Conservation (phyloP, 257 asterid species). For the Ophiorrhiza pumila region DNA sequence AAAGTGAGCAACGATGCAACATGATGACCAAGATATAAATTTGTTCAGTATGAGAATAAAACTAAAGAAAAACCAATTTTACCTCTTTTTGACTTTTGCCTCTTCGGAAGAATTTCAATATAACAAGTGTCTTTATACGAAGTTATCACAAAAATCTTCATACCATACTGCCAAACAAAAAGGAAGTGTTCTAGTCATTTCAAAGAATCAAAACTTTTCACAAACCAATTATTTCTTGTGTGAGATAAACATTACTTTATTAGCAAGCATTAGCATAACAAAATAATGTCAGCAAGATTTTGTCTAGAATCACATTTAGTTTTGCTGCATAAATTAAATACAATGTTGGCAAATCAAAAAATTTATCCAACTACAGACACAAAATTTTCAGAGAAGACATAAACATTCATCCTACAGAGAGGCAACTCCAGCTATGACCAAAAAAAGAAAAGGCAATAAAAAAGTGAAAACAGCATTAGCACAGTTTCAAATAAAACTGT, state of each 20-base stretch:
- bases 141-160: constrained; percentile 75
- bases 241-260: neutral
- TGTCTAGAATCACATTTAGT: neutral
- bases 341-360: neutral
- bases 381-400: neutral
- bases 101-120: constrained; percentile 89
- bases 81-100: constrained; percentile 86
- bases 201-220: constrained; percentile 3
- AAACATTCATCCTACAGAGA: neutral
- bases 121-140: constrained; percentile 93
- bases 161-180: constrained; percentile 68
- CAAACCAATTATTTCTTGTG: constrained; percentile 3
- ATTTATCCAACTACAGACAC: neutral
- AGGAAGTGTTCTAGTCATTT: constrained; percentile 19
- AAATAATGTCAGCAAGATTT: neutral
- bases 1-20: neutral
- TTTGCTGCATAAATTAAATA: neutral
- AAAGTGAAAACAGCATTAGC: neutral
- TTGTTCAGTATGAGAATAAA: neutral
- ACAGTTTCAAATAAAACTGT: neutral
- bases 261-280: neutral
- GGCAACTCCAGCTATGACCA: neutral
- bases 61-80: constrained; percentile 1
- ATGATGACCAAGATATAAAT: neutral
- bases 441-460: neutral